These are phyloP conservation scores for Calonectria pseudoreteaudii DNA, from an alignment of 2,329 filamentous ascomycete species.

Conservation along the genomic window DNA sequence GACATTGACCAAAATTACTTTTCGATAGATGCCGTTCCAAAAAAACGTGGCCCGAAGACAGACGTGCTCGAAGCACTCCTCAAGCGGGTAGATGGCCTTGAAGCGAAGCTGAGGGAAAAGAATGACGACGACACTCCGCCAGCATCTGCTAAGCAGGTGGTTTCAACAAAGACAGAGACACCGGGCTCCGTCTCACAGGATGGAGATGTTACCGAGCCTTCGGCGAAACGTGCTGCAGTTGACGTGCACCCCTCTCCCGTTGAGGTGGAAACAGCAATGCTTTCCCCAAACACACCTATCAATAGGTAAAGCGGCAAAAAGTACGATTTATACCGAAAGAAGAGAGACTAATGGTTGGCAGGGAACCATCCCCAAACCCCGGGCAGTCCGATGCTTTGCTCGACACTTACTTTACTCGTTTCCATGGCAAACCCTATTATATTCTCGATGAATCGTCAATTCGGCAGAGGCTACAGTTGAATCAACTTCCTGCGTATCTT, in stretches of 20 bases:
- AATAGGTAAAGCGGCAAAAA: slow-evolving; percentile 32
- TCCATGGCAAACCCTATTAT: slow-evolving; percentile 86
- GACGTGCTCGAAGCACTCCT: slow-evolving; percentile 87
- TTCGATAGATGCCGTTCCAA: slow-evolving; percentile 81
- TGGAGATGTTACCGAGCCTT: slow-evolving; percentile 48
- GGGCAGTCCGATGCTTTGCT: slow-evolving; percentile 73
- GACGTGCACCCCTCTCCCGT: slow-evolving; percentile 49
- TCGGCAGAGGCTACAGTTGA: slow-evolving; percentile 76
- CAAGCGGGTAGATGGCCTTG: slow-evolving; percentile 86
- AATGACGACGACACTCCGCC: slow-evolving; percentile 55
- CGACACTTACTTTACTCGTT: slow-evolving; percentile 82
- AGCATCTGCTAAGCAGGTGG: slow-evolving; percentile 33
- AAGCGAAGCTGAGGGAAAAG: slow-evolving; percentile 81
- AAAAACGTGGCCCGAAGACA: slow-evolving; percentile 90
- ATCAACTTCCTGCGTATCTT: slow-evolving; percentile 70
- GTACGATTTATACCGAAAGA: no score
- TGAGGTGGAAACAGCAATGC: slow-evolving; percentile 35
- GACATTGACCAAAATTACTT: background rate
- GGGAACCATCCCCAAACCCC: slow-evolving; percentile 58
- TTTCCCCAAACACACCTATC: slow-evolving; percentile 42
- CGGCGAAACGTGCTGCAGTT: slow-evolving; percentile 54
- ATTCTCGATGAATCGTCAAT: slow-evolving; percentile 83
- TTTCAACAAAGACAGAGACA: slow-evolving; percentile 34
- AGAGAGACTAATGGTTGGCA: slow-evolving; percentile 40
- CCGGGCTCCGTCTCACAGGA: slow-evolving; percentile 40